Evolutionary conservation across 345 rosid genomes (phyloP).

Genomic region (Aegle marmelos): DNA sequence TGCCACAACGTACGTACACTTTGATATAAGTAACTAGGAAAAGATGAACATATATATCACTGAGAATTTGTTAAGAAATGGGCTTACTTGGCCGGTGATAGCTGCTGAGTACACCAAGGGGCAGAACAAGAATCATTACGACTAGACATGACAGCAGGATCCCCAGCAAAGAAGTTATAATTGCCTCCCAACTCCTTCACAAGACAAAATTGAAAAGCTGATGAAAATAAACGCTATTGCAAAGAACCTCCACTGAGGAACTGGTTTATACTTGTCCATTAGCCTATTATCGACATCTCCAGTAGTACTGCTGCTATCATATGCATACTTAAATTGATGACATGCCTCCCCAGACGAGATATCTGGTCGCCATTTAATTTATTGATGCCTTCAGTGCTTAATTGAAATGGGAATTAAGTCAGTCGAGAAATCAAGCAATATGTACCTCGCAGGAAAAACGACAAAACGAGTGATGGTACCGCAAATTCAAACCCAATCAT

Average conservation of each 20-base stretch:
- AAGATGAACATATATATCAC: neutral
- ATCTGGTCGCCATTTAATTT: no score
- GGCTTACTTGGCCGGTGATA: slow-evolving; percentile 35
- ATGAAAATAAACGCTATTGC: slow-evolving; percentile 3
- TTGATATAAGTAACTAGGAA: neutral
- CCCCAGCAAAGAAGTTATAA: slow-evolving; percentile 45
- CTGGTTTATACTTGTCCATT: slow-evolving; percentile 35
- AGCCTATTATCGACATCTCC: slow-evolving; percentile 38
- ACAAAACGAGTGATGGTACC: slow-evolving; percentile 22
- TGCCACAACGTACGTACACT: neutral
- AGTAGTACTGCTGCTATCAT: neutral
- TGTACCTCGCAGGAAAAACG: slow-evolving; percentile 17
- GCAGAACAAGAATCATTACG: slow-evolving; percentile 31
- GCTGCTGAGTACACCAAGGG: slow-evolving; percentile 36
- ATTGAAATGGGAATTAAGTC: neutral
- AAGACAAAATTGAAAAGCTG: slow-evolving; percentile 17
- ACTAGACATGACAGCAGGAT: slow-evolving; percentile 29
- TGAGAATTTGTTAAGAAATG: slow-evolving; percentile 13
- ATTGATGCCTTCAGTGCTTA: neutral
- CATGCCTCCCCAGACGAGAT: slow-evolving; percentile 16
- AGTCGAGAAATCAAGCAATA: neutral
- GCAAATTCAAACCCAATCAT: slow-evolving; percentile 23
- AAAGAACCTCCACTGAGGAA: slow-evolving; percentile 49
- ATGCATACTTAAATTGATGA: slow-evolving; percentile 22
- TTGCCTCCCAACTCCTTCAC: slow-evolving; percentile 27